Base-by-base conservation (phyloP, 106 monocot species). In the Allium cepa region DNA sequence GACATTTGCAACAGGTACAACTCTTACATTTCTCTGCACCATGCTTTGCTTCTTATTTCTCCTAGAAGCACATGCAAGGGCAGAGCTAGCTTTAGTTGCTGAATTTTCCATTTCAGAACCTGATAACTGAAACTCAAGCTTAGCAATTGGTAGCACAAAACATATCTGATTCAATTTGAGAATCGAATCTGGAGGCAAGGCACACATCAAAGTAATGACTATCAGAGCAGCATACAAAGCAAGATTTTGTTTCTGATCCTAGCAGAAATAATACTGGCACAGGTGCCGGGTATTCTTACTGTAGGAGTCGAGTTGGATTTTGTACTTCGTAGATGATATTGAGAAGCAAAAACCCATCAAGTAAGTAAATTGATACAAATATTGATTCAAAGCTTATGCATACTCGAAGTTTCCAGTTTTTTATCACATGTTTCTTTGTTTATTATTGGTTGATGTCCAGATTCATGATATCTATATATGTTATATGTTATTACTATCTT, bases 281-380 rank as follows among this genome's bases (percentile, higher is more conserved):
- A 8, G 66, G 7, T 5, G n/a, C 8, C 8, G 50, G 51, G 50
- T 66, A 50, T 16, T 66, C 11, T 66, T 9, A 50, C 47, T 9
- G 49, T 66, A 17, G 60, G 60, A 8, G 26, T 17, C 10, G 0
- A 22, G 18, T 1, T 26, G 26, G 60, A 60, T 27, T 14, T 26
- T 10, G 60, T 22, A 22, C 22, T 8, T 22, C 1, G 22, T 22
- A 22, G 60, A 26, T 8, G 26, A 22, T n/a, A 64, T 16, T 9
- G 64, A 64, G 72, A 72, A 72, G 71, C 71, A 72, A 60, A 64
- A 72, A 9, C 68, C 68, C 68, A 62, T 69, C 57, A 49, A 10
- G 22, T 46, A 36, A 36, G 36, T 36, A 36, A 36, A 5, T 36
- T 36, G 36, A 36, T 36, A 36, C 36, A 36, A 36, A 36, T 36